Base-by-base conservation (phyloP, 495 filamentous ascomycete genomes). In the Glonium stellatum region DNA sequence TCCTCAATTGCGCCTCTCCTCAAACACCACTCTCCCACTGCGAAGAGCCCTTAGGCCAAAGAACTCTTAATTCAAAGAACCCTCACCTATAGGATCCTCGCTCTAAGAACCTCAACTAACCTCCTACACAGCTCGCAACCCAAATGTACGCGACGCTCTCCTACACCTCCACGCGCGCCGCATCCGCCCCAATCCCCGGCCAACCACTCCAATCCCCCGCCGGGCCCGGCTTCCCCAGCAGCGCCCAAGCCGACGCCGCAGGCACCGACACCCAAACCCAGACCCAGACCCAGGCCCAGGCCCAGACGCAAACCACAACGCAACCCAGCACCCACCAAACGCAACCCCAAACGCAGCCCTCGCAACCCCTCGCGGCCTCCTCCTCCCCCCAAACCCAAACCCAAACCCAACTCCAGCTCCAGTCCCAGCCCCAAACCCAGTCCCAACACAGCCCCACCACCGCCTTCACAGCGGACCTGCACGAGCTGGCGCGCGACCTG, bases 401-500 rank as follows among this genome's bases (percentile, higher is more conserved):
- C 47, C 47, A 18, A 27, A 47, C 18, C 2, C 27, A 31, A 6
- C 2, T 6, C 27, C 27, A 31, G 27, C 2, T 6, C 27, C 27
- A 31, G 27, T 6, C 27, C 3, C 27, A 55, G n/a, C 25, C 12
- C 41, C 39, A 1, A 66, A 67, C 6, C 80, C 87, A 0, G 80
- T 88, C 27, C 3, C 27, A 6, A 9, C 44, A 48, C 18, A 15
- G 18, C 22, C 87, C 0, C 23, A 11, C 19, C 34, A 78, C 83
- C 41, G 77, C 78, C 13, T 95, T 95, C 71, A 78, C 79, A 41
- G 80, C 79, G 9, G 82, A 86, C 10, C 84, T 95, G 69, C 72
- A 81, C 36, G 92, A 98, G 70, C 79, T 98, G 19, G 89, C 90
- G 18, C 84, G 85, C 13, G 92, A 96, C 67, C 78, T 98, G 0